Conservation (phyloP, 257 asterid species). For the Schizonepeta tenuifolia region DNA sequence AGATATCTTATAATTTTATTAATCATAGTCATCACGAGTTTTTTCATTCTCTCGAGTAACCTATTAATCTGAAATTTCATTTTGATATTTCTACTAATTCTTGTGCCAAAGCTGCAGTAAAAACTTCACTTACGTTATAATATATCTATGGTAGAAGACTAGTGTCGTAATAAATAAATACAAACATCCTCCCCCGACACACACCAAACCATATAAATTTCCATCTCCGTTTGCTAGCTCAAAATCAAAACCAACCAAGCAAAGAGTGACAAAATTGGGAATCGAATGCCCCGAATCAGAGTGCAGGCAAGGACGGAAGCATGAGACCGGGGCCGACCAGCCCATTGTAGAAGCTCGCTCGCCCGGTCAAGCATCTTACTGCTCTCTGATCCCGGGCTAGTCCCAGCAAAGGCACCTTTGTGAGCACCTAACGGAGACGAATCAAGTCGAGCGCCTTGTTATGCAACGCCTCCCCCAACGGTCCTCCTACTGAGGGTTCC, state of each 20-base stretch:
- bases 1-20: too few relatives aligned
- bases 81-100: too few relatives aligned
- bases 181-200: not conserved
- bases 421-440: not conserved
- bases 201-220: not conserved
- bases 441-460: conserved; percentile 54
- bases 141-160: too few relatives aligned
- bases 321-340: conserved; percentile 39
- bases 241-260: not conserved
- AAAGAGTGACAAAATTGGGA: conserved; percentile 31
- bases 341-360: conserved; percentile 49
- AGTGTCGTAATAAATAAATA: too few relatives aligned
- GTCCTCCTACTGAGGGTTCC: conserved; percentile 82
- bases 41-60: too few relatives aligned
- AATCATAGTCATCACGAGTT: too few relatives aligned
- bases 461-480: conserved; percentile 87
- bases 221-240: conserved; percentile 2
- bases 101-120: too few relatives aligned
- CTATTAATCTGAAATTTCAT: too few relatives aligned
- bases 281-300: conserved; percentile 13
- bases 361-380: conserved; percentile 51
- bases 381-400: conserved; percentile 64
- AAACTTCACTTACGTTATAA: too few relatives aligned
- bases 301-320: conserved; percentile 60
- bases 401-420: conserved; percentile 36